Percentiles rank a stretch among this genome's conserved stretches.
phyloP scores from a whole-genome alignment of 2,329 filamentous ascomycete species.

The Colletotrichum musae region DNA sequence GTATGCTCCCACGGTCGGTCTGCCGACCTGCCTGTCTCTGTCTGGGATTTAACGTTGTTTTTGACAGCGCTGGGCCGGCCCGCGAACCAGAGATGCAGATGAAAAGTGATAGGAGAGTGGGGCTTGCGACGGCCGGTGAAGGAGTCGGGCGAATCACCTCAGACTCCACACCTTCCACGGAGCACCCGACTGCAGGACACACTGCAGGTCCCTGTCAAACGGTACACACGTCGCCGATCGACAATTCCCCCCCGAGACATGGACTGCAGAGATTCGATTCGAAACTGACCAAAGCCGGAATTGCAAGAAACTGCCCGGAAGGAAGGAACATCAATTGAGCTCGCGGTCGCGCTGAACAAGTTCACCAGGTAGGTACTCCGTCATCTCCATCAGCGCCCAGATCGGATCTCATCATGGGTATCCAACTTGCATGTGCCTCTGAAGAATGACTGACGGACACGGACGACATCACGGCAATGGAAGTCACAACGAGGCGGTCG shows the following conservation, averaged over 20 bases:
- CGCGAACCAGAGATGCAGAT: constrained; percentile 38
- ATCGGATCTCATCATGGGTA: neutral
- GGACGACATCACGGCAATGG: neutral
- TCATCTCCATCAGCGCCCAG: constrained; percentile 1
- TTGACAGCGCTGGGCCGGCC: constrained; percentile 38
- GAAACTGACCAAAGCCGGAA: neutral
- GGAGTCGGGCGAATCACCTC: constrained; percentile 27
- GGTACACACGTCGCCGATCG: constrained; percentile 21
- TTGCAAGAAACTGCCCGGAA: neutral
- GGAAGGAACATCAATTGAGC: neutral
- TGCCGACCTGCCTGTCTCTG: constrained; percentile 6
- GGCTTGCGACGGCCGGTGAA: constrained; percentile 32
- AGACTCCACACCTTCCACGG: constrained; percentile 34
- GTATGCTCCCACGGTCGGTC: neutral
- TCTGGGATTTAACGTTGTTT: constrained; percentile 35
- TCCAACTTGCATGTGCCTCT: neutral
- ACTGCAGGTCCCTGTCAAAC: constrained; percentile 36
- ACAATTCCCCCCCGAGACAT: constrained; percentile 22
- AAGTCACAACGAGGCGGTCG: neutral
- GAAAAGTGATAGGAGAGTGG: constrained; percentile 32
- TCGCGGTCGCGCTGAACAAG: neutral
- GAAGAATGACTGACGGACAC: neutral
- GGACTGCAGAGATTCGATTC: neutral
- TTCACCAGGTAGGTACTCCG: too few relatives aligned
- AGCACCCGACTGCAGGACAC: constrained; percentile 28